phyloP scores from a whole-genome alignment of 164 flowering plant species.

The Vitis rupestris region DNA sequence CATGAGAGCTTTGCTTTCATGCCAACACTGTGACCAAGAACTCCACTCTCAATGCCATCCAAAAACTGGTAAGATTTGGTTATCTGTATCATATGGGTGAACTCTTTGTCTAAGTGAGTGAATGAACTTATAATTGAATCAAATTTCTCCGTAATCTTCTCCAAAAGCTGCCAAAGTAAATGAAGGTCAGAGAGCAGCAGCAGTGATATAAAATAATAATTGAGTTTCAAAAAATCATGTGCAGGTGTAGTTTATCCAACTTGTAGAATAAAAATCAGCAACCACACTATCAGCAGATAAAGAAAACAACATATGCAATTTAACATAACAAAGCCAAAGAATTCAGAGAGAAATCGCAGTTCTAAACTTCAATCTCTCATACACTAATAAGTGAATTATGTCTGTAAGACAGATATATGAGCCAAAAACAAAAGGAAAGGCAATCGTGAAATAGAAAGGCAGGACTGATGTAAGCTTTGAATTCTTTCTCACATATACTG shows the following conservation, averaged over 20 bases:
- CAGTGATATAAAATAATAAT: background rate
- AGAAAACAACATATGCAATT: background rate
- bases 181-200: conserved; percentile 9
- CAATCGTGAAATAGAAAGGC: no score
- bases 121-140: conserved; percentile 66
- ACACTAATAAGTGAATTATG: no score
- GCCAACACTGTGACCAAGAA: conserved; percentile 31
- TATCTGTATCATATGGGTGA: conserved; percentile 60
- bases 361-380: no score
- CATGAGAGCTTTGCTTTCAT: conserved; percentile 63
- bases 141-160: conserved; percentile 59
- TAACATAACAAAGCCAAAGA: background rate
- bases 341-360: no score
- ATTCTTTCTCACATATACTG: no score
- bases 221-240: no score
- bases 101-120: conserved; percentile 76
- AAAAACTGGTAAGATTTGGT: conserved; percentile 68
- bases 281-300: background rate
- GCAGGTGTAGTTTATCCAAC: no score
- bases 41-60: conserved; percentile 44
- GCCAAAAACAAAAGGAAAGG: no score
- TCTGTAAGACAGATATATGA: no score
- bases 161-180: conserved; percentile 70
- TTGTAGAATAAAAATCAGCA: no score
- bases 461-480: no score